Evolutionary conservation across 805 yeast species (phyloP), one percentile per base, ranked within the genome.

Genomic region (Candida montana): DNA sequence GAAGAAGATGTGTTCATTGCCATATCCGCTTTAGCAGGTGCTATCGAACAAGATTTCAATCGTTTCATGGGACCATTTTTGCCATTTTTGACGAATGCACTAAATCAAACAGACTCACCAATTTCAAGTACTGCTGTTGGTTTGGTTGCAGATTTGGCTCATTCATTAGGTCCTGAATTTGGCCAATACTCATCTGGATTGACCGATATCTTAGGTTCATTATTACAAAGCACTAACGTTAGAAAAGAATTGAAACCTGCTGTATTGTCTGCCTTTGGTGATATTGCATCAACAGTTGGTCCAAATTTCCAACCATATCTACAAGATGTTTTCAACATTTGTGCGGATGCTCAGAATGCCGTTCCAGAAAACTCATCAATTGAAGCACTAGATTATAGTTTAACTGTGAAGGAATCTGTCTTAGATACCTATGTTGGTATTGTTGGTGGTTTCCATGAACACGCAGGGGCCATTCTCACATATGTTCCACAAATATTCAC

Each of bases 1-100:
- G 99, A 93, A 62, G 99, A 93, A 65, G 99, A 93, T 61, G 79
- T 93, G 8, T 86, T 89, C 62, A 86, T 88, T 58, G 95, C 96
- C 13, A 79, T 93, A 49, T 83, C 96, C 28, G 86, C 98, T 0
- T 75, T 93, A 46, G 93, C 98, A 3, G 74, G 84, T 32, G 83
- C 96, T 2, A 66, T 86, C 50, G 95, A 83, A 42, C 72, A 68
- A 32, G 69, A 71, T 18, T 93, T 93, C 59, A 71, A 72, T 52
- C 78, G 77, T 53, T 93, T 87, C 62, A 79, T 90, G 80, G 80
- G 77, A 42, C 74, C 84, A 7, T 88, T 93, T 61, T 69, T 87
- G 46, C 97, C 98, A 42, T 90, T 72, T 61, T 72, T 93, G 60
- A 78, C 80, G 15, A 72, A 74, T 47, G 96, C 96, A 0, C 71